Base-by-base conservation (phyloP, 768 basidiomycete genomes). In the Asterophora lycoperdoides region DNA sequence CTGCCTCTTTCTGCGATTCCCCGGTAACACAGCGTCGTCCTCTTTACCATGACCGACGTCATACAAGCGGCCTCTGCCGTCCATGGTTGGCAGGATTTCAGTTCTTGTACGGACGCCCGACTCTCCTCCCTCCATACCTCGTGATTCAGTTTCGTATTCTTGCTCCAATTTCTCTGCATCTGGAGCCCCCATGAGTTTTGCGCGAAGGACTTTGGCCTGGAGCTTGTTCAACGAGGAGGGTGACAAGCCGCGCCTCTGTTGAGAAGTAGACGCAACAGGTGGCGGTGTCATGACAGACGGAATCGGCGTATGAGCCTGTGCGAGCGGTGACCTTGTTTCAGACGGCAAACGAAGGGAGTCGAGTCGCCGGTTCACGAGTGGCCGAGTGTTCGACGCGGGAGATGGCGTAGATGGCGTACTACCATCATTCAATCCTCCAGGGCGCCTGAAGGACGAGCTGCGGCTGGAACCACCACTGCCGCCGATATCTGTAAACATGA, bases 141-240 rank as follows among this genome's bases (percentile, higher is more conserved):
- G 73, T 43, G 75, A 62, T 60, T 89, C 89, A 14, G 64, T 70
- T 46, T 97, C 91, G 56, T 97, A 99, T 67, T 95, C 84, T 46
- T 75, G 73, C 68, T 99, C 92, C 35, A 99, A 70, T 37, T 74
- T 71, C 17, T 77, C 79, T 7, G 93, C 89, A 58, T 92, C 78
- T 1, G 86, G 75, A n/a, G 81, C 76, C 28, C 79, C 83, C 78
- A 89, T 87, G 28, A 99, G 75, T 63, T 88, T 94, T 4, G 96
- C 94, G 30, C 91, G 84, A 8, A 99, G 71, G 1, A 96, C 93
- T 56, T 86, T 86, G 3, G 95, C 95, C 65, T 99, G 95, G 1
- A 99, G 68, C 60, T 83, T 88, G 65, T 99, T 98, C 39, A 98
- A 70, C 13, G 87, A 89, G 1, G 86, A 85, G 2, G 85, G 83